Conservation (phyloP, 1,139 yeast species). For the Protomyces macrosporus region DNA sequence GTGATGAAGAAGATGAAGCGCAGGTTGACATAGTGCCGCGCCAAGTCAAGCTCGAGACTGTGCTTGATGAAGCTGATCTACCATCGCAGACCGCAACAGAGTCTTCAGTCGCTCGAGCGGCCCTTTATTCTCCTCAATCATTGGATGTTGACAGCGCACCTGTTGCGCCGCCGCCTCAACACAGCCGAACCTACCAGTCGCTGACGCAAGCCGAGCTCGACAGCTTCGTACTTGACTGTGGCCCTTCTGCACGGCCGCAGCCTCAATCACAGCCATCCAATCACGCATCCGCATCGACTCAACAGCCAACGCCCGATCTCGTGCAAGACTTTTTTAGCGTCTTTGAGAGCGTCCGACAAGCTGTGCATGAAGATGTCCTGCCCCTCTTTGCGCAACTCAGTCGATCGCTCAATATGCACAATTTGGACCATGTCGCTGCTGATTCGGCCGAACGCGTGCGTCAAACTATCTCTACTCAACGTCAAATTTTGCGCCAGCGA, state of each 20-base stretch:
- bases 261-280: background rate
- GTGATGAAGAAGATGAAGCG: background rate
- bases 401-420: background rate
- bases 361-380: background rate
- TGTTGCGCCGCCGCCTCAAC: background rate
- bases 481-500: background rate
- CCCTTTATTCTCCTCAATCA: background rate
- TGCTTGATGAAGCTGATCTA: background rate
- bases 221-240: background rate
- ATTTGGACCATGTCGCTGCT: background rate
- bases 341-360: background rate
- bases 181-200: background rate
- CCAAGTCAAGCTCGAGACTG: background rate
- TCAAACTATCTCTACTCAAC: background rate
- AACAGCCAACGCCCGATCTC: background rate
- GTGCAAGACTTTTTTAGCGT: background rate
- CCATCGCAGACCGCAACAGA: background rate
- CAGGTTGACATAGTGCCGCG: background rate
- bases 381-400: background rate
- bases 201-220: background rate
- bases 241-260: background rate
- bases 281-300: background rate
- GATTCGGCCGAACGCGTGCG: background rate
- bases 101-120: background rate
- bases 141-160: background rate